Conservation (phyloP, 2,329 filamentous ascomycete genomes). For the Nakataea oryzae region DNA sequence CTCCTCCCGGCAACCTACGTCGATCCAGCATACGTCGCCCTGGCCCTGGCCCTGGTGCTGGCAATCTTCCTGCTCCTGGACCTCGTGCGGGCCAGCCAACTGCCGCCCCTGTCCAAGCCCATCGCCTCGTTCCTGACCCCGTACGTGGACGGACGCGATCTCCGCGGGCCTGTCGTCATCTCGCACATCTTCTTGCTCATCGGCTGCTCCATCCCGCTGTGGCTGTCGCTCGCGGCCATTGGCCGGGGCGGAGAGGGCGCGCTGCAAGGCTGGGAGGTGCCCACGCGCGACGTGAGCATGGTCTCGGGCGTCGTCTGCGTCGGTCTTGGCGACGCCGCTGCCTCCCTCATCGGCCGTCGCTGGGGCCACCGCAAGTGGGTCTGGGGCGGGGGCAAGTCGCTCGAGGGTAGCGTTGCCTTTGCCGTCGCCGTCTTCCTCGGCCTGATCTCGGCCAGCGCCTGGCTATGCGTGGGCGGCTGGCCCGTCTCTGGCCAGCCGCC, state of each 20-base stretch:
- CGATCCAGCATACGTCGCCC: slow-evolving; percentile 72
- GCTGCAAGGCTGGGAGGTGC: slow-evolving; percentile 62
- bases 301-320: slow-evolving; percentile 88
- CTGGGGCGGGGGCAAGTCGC: slow-evolving; percentile 92
- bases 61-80: slow-evolving; percentile 83
- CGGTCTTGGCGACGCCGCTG: slow-evolving; percentile 88
- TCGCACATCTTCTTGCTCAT: slow-evolving; percentile 94
- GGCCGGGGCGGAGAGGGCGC: slow-evolving; percentile 35
- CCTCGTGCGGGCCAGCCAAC: slow-evolving; percentile 77
- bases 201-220: slow-evolving; percentile 88
- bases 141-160: slow-evolving; percentile 88
- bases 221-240: slow-evolving; percentile 70
- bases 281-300: slow-evolving; percentile 72
- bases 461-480: slow-evolving; percentile 71
- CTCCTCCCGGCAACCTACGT: slow-evolving; percentile 78
- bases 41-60: slow-evolving; percentile 72
- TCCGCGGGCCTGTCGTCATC: slow-evolving; percentile 87
- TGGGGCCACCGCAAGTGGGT: slow-evolving; percentile 87
- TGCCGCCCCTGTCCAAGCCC: slow-evolving; percentile 79
- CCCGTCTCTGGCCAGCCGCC: slow-evolving; percentile 49
- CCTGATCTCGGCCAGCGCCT: slow-evolving; percentile 57
- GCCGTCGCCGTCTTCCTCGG: slow-evolving; percentile 68
- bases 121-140: slow-evolving; percentile 81
- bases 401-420: slow-evolving; percentile 82
- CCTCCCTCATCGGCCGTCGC: slow-evolving; percentile 77